Evolutionary conservation across 1,284 basidiomycete species (phyloP), one percentile per base, ranked within the genome.

Genomic region (Apiotrichum gracile): DNA sequence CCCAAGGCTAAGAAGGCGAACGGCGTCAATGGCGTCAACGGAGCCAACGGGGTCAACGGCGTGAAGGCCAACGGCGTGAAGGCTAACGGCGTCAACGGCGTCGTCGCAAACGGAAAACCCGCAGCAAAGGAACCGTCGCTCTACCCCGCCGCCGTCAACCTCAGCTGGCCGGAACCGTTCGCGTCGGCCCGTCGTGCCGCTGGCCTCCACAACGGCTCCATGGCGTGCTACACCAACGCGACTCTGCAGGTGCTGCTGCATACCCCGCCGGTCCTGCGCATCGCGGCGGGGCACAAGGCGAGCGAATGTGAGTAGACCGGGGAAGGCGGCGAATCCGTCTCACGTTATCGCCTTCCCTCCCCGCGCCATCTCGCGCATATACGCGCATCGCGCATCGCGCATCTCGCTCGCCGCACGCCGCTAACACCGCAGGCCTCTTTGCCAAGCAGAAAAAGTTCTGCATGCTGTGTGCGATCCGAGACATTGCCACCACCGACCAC

Each of bases 211-310:
- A 99, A 99, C 75, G 85, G 79, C n/a, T 91, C 91, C 47, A 98
- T 97, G 73, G 96, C 91, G 1, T 99, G 96, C 76, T 99, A 97
- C 75, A 79, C 97, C 65, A 99, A 99, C 75, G 92, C 91, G 61
- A 89, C 88, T 31, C 77, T 98, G 54, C 96, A 99, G 77, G 91
- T 91, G 63, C 80, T 98, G 46, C 76, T 97, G 21, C 93, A 98
- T 71, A 97, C 94, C 0, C 86, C 93, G 10, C 91, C 93, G 4
- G 80, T 99, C 19, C 80, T 96, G 27, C 81, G 83, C 58, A 75
- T 88, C 34, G 73, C 93, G 13, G 57, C 81, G 29, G 77, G 75
- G 2, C 88, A 93, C 66, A 74, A 76, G 43, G 39, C 57, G 17
- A 57, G 57, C 54, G n/a, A 44, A 77, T 77, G 43, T 77, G 80